Evolutionary conservation across 495 filamentous ascomycete species (phyloP).

Genomic region (Apodospora peruviana): DNA sequence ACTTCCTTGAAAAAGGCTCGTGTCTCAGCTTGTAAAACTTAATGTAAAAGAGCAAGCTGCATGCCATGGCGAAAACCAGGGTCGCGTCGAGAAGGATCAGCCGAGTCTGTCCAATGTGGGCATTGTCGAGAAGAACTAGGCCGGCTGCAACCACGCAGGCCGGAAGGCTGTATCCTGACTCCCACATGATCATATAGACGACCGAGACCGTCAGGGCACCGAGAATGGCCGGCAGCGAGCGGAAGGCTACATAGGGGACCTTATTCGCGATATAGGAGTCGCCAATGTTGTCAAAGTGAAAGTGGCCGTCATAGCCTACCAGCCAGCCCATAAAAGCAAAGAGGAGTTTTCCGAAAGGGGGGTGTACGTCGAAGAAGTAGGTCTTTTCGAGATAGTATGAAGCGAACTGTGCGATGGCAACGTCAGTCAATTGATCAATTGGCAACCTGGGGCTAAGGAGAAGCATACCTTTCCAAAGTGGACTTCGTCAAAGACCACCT

Average conservation of each 20-base stretch:
- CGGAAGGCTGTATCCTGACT: conserved; percentile 93
- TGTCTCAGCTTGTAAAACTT: conserved; percentile 97
- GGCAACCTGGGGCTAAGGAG: too few species aligned
- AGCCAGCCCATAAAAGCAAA: conserved; percentile 96
- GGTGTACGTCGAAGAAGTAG: conserved; percentile 99
- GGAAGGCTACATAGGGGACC: conserved; percentile 93
- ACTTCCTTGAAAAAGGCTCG: conserved; percentile 83
- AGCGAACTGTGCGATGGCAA: conserved; percentile 58
- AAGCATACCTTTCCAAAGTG: conserved; percentile 92
- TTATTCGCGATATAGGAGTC: conserved; percentile 97
- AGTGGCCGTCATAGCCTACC: conserved; percentile 90
- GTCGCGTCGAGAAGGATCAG: conserved; percentile 94
- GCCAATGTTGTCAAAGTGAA: conserved; percentile 98
- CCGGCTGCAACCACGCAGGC: conserved; percentile 83
- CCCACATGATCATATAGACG: conserved; percentile 98
- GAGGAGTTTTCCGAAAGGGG: conserved; percentile 86
- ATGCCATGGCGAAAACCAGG: conserved; percentile 89
- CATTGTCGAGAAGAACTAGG: conserved; percentile 93
- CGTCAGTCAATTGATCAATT: conserved; percentile 6
- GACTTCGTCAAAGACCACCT: conserved; percentile 98
- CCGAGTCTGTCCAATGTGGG: conserved; percentile 93
- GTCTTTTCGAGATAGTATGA: conserved; percentile 96
- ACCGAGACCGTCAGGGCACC: conserved; percentile 92
- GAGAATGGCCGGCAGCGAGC: conserved; percentile 86
- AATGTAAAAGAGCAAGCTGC: conserved; percentile 88